Evolutionary conservation across 768 basidiomycete species (phyloP).

Genomic region (Mycena maculata): DNA sequence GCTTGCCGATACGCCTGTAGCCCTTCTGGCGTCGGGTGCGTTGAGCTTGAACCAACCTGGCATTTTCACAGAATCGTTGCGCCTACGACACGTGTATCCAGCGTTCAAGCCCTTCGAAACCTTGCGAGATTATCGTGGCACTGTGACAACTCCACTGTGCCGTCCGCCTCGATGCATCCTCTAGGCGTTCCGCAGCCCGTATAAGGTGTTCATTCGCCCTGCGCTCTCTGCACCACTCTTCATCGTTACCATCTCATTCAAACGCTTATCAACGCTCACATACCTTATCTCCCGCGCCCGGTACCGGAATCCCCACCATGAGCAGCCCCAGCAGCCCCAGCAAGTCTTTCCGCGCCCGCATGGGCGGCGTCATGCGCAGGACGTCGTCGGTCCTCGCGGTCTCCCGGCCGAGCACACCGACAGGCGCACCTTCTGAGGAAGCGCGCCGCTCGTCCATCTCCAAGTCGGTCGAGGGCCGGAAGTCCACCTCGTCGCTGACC

Average conservation of each 20-base stretch:
- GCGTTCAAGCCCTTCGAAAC: slow-evolving; percentile 6
- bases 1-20: neutral
- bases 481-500: slow-evolving; percentile 22
- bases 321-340: slow-evolving; percentile 45
- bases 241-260: neutral
- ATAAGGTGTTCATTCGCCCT: slow-evolving; percentile 7
- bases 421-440: slow-evolving; percentile 34
- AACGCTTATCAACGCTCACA: neutral
- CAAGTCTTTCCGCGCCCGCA: slow-evolving; percentile 67
- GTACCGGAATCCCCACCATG: slow-evolving; percentile 34
- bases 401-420: slow-evolving; percentile 44
- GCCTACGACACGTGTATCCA: slow-evolving; percentile 19
- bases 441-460: slow-evolving; percentile 14
- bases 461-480: slow-evolving; percentile 21
- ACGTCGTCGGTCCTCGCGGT: slow-evolving; percentile 67
- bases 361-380: slow-evolving; percentile 70
- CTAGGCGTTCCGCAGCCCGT: slow-evolving; percentile 28
- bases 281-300: neutral
- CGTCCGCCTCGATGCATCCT: slow-evolving; percentile 29
- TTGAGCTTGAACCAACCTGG: neutral
- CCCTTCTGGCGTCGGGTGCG: neutral
- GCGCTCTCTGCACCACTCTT: neutral
- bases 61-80: neutral
- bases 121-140: slow-evolving; percentile 35
- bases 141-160: slow-evolving; percentile 7